Evolutionary conservation across 495 filamentous ascomycete genomes (phyloP).

Genomic region (Lophiotrema nucula): DNA sequence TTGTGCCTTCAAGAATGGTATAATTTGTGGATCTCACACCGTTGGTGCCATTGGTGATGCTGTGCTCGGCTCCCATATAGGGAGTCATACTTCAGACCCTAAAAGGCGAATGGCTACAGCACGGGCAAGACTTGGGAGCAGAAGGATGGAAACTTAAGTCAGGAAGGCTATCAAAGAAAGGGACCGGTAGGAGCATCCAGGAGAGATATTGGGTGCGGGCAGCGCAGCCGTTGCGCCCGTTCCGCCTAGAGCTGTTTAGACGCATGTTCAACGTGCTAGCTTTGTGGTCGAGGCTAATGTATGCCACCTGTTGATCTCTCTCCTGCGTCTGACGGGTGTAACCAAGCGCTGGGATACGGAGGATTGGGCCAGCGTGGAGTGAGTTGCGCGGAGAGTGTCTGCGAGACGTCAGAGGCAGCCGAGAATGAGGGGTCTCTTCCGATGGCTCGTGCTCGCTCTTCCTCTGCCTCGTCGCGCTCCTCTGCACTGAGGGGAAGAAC

Average conservation of each 20-base stretch:
- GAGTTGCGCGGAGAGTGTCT: background rate
- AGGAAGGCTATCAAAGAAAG: no score
- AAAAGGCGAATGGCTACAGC: background rate
- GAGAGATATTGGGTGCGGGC: no score
- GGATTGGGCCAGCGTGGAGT: no score
- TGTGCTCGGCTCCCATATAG: slow-evolving; percentile 8
- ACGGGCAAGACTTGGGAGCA: no score
- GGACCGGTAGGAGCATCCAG: no score
- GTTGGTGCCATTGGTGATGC: slow-evolving; percentile 3
- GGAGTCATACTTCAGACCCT: slow-evolving; percentile 7
- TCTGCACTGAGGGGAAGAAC: background rate
- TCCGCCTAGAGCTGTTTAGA: background rate
- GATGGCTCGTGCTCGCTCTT: background rate
- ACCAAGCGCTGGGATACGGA: background rate
- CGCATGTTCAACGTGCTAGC: background rate
- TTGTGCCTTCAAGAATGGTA: slow-evolving; percentile 22
- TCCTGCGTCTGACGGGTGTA: background rate
- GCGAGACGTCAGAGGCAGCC: no score
- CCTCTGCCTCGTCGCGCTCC: background rate
- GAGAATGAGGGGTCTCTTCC: background rate
- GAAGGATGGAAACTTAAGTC: no score
- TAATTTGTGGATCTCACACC: background rate
- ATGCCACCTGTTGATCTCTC: background rate
- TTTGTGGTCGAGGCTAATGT: background rate
- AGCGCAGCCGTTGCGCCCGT: no score